phyloP scores from a whole-genome alignment of 225 moss, liverwort and hornwort species.

The Anthoceros angustus region DNA sequence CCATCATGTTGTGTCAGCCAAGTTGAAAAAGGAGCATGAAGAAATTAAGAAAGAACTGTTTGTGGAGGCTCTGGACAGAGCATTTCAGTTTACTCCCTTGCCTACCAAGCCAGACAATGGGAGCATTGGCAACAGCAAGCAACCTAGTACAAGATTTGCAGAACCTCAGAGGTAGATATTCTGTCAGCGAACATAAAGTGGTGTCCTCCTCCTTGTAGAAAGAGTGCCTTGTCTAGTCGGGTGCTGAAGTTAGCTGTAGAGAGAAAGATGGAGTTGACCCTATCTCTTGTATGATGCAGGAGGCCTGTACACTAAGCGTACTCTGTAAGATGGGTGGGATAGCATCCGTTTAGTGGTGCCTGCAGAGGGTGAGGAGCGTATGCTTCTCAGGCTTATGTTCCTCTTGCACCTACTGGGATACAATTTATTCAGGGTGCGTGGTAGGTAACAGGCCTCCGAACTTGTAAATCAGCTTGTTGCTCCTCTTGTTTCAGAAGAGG shows the following conservation, averaged over 20 bases:
- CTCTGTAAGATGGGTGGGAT: background rate
- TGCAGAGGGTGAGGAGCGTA: background rate
- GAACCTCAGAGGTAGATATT: conserved; percentile 1
- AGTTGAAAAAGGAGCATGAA: conserved; percentile 3
- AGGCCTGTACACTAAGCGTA: background rate
- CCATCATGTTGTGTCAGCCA: conserved; percentile 24
- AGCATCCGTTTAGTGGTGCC: background rate
- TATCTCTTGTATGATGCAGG: background rate
- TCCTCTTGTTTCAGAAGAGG: too few species aligned
- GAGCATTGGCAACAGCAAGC: background rate
- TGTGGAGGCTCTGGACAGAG: background rate
- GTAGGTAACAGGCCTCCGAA: too few species aligned
- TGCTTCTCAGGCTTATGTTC: too few species aligned
- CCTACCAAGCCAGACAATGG: background rate
- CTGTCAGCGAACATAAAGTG: background rate
- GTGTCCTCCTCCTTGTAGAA: background rate
- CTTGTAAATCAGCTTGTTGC: too few species aligned
- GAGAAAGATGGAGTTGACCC: background rate
- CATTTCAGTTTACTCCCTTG: background rate
- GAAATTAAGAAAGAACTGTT: background rate
- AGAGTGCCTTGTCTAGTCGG: background rate
- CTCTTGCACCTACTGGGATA: too few species aligned
- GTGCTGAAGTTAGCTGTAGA: background rate
- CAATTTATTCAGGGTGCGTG: too few species aligned
- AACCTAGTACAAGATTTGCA: background rate